Evolutionary conservation across 2,329 filamentous ascomycete species (phyloP).

Genomic region (Aureobasidium musti): DNA sequence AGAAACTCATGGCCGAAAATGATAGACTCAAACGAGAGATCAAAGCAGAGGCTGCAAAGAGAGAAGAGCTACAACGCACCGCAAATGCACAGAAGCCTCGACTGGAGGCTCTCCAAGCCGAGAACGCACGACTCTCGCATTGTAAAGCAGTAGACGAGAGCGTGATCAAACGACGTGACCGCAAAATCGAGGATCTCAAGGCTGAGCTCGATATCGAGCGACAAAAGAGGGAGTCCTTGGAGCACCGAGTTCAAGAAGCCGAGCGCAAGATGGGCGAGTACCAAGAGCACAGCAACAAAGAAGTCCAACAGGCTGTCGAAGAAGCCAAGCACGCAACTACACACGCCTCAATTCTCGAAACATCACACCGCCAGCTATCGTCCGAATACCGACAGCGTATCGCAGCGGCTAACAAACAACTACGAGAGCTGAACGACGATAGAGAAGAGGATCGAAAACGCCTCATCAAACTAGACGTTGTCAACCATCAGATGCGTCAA

Average conservation of each 20-base stretch:
- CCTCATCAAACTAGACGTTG: slow-evolving; percentile 64
- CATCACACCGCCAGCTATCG: slow-evolving; percentile 69
- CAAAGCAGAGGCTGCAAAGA: slow-evolving; percentile 47
- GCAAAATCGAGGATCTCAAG: slow-evolving; percentile 70
- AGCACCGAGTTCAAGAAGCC: slow-evolving; percentile 61
- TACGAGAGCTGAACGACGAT: slow-evolving; percentile 58
- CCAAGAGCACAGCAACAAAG: slow-evolving; percentile 59
- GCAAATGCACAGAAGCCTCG: slow-evolving; percentile 69
- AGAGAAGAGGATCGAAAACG: slow-evolving; percentile 60
- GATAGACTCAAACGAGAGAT: slow-evolving; percentile 72
- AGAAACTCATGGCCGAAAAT: slow-evolving; percentile 77
- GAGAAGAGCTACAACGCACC: slow-evolving; percentile 70
- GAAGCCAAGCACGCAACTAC: slow-evolving; percentile 56
- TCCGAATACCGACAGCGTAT: slow-evolving; percentile 62
- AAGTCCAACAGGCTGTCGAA: slow-evolving; percentile 61
- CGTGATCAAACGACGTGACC: slow-evolving; percentile 69
- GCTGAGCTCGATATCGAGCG: slow-evolving; percentile 65
- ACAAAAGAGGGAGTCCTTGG: slow-evolving; percentile 61
- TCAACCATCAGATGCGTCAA: slow-evolving; percentile 72
- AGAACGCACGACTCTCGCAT: slow-evolving; percentile 69
- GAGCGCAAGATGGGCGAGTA: slow-evolving; percentile 65
- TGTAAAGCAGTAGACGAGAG: slow-evolving; percentile 72
- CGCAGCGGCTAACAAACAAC: slow-evolving; percentile 48
- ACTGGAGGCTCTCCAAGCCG: slow-evolving; percentile 66
- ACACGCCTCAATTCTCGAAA: slow-evolving; percentile 67